Percentiles rank a stretch among this genome's conserved stretches.
Evolutionary conservation across 2,329 filamentous ascomycete genomes (phyloP).

Genomic region (Cladophialophora immunda): DNA sequence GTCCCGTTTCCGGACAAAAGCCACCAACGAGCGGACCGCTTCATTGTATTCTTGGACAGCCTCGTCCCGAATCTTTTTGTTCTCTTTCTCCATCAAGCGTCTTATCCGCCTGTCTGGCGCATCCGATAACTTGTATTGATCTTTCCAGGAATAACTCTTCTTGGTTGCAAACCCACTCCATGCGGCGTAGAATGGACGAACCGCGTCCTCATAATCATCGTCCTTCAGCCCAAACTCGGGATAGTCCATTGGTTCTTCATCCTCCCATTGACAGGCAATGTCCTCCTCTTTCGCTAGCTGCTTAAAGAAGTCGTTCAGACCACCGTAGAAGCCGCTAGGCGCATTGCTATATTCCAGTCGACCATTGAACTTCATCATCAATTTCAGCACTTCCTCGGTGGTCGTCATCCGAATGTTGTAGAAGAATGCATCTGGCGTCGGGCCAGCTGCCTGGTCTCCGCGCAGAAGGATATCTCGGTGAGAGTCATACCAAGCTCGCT

Average conservation of each 20-base stretch:
- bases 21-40: slow-evolving; percentile 82
- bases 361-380: slow-evolving; percentile 83
- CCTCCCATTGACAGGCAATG: slow-evolving; percentile 75
- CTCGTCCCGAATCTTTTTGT: slow-evolving; percentile 82
- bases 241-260: slow-evolving; percentile 70
- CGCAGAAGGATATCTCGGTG: slow-evolving; percentile 85
- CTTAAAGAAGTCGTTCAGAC: slow-evolving; percentile 78
- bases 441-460: slow-evolving; percentile 60
- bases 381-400: slow-evolving; percentile 76
- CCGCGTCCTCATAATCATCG: slow-evolving; percentile 78
- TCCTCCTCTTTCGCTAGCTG: slow-evolving; percentile 82
- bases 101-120: slow-evolving; percentile 85
- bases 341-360: slow-evolving; percentile 82
- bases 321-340: slow-evolving; percentile 84
- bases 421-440: slow-evolving; percentile 64
- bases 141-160: slow-evolving; percentile 90
- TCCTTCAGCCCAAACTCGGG: slow-evolving; percentile 82
- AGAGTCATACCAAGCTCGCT: slow-evolving; percentile 97
- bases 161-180: slow-evolving; percentile 85
- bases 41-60: slow-evolving; percentile 91
- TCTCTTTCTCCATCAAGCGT: slow-evolving; percentile 93
- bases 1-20: slow-evolving; percentile 90
- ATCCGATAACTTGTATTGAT: slow-evolving; percentile 82
- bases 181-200: slow-evolving; percentile 79
- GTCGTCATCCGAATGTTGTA: slow-evolving; percentile 79